Base-by-base conservation (phyloP, 257 asterid genomes). In the Penstemon newberryi region DNA sequence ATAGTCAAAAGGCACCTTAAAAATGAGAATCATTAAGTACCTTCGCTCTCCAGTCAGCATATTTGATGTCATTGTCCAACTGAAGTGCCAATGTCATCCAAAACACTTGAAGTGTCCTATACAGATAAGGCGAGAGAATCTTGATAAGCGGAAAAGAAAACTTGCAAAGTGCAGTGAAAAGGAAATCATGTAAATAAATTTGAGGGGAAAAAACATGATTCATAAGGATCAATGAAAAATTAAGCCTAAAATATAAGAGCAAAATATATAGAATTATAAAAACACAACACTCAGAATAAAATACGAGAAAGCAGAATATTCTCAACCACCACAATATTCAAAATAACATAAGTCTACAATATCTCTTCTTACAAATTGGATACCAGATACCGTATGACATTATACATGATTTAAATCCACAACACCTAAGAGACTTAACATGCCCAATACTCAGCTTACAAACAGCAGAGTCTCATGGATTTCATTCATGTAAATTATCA, bases 11-110 rank as follows among this genome's bases (percentile, higher is more conserved):
- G 44, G 57, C 43, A 36, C 63, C 15, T 60, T 3, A n/a, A 41
- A 42, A 66, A 11, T 53, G 18, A 45, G 66, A 63, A 76, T 59
- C 54, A 67, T 47, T 15, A n/a, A 12, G 59, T 85, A 93, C 98
- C 98, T 93, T 71, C 89, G 85, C 60, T 93, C 98, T 81, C 96
- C 97, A 77, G 98, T 83, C 76, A 80, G 56, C 85, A 89, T 81
- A 82, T 80, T 91, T 72, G 99, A 89, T 79, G 81, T 84, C 97
- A 94, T 90, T 78, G 80, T 78, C 74, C 73, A 79, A 79, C 77
- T 69, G 82, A 70, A 64, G 79, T 71, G 76, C 78, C 83, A 83
- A 78, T 83, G 76, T 85, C 89, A 88, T 87, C 83, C 90, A 88
- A 77, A 67, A 46, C 67, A 72, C 84, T 65, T 63, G 62, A 69